Evolutionary conservation across 2,329 filamentous ascomycete genomes (phyloP), one percentile per base, ranked within the genome.

Genomic region (Cercospora brassicicola): DNA sequence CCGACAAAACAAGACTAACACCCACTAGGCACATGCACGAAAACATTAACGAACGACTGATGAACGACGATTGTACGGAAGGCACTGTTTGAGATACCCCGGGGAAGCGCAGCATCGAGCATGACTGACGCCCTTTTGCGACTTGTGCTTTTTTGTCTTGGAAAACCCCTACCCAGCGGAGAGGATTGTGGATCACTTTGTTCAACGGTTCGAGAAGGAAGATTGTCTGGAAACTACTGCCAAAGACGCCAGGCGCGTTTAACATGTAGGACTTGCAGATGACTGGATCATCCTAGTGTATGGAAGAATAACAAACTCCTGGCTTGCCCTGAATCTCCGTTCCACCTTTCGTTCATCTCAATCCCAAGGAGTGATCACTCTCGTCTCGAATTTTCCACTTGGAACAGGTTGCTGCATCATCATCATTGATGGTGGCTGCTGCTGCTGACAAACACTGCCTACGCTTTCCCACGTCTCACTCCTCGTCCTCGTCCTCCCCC

Each of bases 61-160:
- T 56, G 64, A 65, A 13, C 28, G 33, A 65, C 48, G 64, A 65
- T 42, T 61, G 56, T 65, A 61, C 56, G 64, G 30, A 51, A 20
- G 31, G 51, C 56, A 59, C 56, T 60, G 53, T 65, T 65, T 62
- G 56, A 65, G 64, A 65, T 60, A 65, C 42, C 56, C 64, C 62
- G 1, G 5, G 51, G 18, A 59, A 48, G 62, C 62, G 53, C 62
- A 59, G 62, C 62, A 64, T 45, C 39, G 15, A 39, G 26, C 39
- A 62, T 62, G 59, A 30, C 62, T 59, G 31, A 31, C 33, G 62
- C 62, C 26, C 62, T 15, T 23, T 36, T 42, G 62, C 62, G 62
- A 64, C 61, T 57, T 64, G 62, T 45, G 39, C 53, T 33, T 26
- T 30, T 55, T 5, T 13, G 18, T 55, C 48, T 55, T 28, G 48